Evolutionary conservation across 2,329 filamentous ascomycete genomes (phyloP).

Genomic region (Diplocarpon mali): DNA sequence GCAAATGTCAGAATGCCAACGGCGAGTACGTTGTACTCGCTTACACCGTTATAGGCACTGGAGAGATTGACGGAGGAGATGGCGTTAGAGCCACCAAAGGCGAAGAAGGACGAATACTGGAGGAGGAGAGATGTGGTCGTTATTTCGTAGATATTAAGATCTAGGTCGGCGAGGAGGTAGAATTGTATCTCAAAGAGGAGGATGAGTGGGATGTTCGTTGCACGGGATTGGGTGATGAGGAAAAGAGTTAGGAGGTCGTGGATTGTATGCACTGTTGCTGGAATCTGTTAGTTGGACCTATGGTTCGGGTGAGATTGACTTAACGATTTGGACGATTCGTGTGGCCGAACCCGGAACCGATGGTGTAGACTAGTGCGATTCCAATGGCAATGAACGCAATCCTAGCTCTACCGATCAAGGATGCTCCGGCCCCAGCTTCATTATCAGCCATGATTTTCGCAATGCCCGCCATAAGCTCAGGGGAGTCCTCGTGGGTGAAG

Average conservation of each 20-base stretch:
- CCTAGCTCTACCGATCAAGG: conserved; percentile 29
- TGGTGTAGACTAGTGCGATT: conserved; percentile 27
- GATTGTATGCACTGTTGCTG: conserved; percentile 32
- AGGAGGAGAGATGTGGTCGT: conserved; percentile 64
- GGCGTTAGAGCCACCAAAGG: conserved; percentile 81
- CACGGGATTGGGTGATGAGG: conserved; percentile 75
- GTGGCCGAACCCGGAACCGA: conserved; percentile 34
- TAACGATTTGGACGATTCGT: conserved; percentile 7
- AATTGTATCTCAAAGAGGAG: conserved; percentile 59
- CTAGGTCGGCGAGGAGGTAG: conserved; percentile 37
- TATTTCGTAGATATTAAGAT: conserved; percentile 45
- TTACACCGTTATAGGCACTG: conserved; percentile 87
- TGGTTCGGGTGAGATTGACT: conserved; percentile 4
- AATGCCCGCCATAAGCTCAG: conserved; percentile 55
- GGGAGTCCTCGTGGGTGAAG: conserved; percentile 79
- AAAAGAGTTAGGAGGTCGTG: conserved; percentile 69
- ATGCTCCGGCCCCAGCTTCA: conserved; percentile 14
- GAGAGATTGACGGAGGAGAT: conserved; percentile 94
- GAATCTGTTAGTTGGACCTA: conserved; percentile 12
- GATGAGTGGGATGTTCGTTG: conserved; percentile 77
- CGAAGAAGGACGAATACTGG: conserved; percentile 78
- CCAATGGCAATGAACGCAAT: conserved; percentile 37
- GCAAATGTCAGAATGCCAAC: conserved; percentile 79
- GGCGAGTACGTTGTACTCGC: conserved; percentile 64
- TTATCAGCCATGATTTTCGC: conserved; percentile 25